Conservation (phyloP, 495 filamentous ascomycete species). For the Xylaria acuta region DNA sequence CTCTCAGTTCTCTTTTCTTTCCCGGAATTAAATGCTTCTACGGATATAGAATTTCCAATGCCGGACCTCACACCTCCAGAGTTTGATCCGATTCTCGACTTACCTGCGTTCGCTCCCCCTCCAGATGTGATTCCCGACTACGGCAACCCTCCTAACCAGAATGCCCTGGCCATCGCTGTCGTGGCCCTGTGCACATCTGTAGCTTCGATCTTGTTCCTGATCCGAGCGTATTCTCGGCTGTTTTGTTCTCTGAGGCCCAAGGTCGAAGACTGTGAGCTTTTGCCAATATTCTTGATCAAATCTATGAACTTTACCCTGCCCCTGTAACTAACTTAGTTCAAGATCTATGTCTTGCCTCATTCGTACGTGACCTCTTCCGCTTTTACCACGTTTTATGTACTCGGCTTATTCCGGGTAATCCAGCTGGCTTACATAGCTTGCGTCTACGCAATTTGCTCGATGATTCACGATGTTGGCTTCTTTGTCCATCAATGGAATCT, state of each 20-base stretch:
- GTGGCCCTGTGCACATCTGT: constrained; percentile 29
- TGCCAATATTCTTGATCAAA: not conserved
- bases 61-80: constrained; percentile 22
- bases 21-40: not conserved
- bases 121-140: constrained; percentile 33
- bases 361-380: constrained; percentile 14
- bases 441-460: constrained; percentile 29
- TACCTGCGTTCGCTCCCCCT: constrained; percentile 39
- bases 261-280: constrained; percentile 31
- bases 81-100: constrained; percentile 29
- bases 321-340: not conserved
- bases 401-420: not conserved
- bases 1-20: not conserved
- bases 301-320: not conserved
- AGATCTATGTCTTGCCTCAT: constrained; percentile 32
- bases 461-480: constrained; percentile 33
- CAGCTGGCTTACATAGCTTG: constrained; percentile 29
- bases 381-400: not conserved
- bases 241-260: constrained; percentile 31
- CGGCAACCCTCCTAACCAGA: constrained; percentile 38
- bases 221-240: constrained; percentile 32
- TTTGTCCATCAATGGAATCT: constrained; percentile 45
- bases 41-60: not conserved
- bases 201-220: constrained; percentile 27
- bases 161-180: constrained; percentile 32